Evolutionary conservation across 2,329 filamentous ascomycete genomes (phyloP).

Genomic region (Botrytis paeoniae): DNA sequence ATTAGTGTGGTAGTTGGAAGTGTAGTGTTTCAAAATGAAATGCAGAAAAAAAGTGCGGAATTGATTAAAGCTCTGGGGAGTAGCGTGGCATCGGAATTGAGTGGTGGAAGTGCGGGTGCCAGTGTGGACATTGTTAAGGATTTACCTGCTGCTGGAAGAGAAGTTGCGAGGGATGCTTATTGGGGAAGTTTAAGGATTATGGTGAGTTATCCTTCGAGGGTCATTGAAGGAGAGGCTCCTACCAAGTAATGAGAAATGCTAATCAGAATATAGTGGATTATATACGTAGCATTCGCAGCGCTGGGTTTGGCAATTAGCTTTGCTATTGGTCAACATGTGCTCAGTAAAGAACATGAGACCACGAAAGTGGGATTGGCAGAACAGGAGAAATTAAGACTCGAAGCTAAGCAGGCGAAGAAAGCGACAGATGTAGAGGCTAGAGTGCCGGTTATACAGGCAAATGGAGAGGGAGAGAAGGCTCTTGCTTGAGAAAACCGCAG

Average conservation of each 20-base stretch:
- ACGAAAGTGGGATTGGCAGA: constrained; percentile 46
- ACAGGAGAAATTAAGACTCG: constrained; percentile 29
- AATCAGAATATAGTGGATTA: constrained; percentile 30
- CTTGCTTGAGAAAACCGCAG: neutral
- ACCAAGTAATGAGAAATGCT: neutral
- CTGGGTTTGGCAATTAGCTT: constrained; percentile 42
- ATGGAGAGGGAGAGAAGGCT: constrained; percentile 8
- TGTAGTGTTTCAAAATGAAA: constrained; percentile 50
- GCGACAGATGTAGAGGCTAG: constrained; percentile 4
- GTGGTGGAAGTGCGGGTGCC: constrained; percentile 33
- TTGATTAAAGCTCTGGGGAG: constrained; percentile 31
- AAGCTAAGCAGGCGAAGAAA: constrained; percentile 26
- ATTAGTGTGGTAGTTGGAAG: constrained; percentile 49
- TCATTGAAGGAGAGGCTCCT: fast-evolving
- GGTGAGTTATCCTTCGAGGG: neutral
- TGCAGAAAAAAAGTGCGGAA: constrained; percentile 31
- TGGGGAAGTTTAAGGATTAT: constrained; percentile 33
- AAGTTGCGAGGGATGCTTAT: constrained; percentile 31
- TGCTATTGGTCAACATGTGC: constrained; percentile 44
- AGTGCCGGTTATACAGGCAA: constrained; percentile 2
- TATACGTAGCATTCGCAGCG: constrained; percentile 34
- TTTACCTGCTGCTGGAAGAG: constrained; percentile 28
- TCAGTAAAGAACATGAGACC: constrained; percentile 51
- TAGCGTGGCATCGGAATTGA: constrained; percentile 27
- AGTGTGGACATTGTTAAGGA: constrained; percentile 31